Evolutionary conservation across 345 rosid species (phyloP).

Genomic region (Boechera retrofracta): DNA sequence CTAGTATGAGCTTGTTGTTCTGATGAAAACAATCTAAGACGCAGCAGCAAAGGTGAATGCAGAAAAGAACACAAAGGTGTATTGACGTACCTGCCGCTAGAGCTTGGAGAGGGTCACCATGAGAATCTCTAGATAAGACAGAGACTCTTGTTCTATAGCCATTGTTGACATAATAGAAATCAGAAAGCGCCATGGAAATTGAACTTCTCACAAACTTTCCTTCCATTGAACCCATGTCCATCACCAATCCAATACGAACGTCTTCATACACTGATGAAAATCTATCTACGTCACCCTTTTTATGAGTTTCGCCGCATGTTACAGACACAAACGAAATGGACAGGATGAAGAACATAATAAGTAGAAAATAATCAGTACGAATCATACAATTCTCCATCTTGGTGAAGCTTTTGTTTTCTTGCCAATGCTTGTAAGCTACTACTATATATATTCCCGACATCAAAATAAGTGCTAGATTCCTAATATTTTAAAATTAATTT

Average conservation of each 20-base stretch:
- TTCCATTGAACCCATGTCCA: background rate
- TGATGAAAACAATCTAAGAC: background rate
- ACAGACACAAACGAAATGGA: background rate
- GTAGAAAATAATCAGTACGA: background rate
- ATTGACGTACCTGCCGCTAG: background rate
- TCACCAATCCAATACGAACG: background rate
- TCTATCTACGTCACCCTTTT: background rate
- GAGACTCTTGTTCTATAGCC: background rate
- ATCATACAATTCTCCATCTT: background rate
- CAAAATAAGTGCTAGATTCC: background rate
- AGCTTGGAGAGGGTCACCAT: conserved; percentile 4
- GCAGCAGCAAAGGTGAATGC: background rate
- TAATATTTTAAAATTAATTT: background rate
- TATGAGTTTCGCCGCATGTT: background rate
- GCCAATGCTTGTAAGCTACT: background rate
- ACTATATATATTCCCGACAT: background rate
- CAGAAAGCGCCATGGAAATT: background rate
- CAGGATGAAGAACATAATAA: background rate
- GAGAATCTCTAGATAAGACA: background rate
- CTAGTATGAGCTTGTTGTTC: background rate
- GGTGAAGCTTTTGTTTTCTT: background rate
- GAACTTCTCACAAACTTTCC: background rate
- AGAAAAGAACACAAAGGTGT: background rate
- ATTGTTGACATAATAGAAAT: background rate
- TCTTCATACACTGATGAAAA: background rate